Evolutionary conservation across 176 grass and related monocot genomes (phyloP).

Genomic region (Bothriochloa decipiens): DNA sequence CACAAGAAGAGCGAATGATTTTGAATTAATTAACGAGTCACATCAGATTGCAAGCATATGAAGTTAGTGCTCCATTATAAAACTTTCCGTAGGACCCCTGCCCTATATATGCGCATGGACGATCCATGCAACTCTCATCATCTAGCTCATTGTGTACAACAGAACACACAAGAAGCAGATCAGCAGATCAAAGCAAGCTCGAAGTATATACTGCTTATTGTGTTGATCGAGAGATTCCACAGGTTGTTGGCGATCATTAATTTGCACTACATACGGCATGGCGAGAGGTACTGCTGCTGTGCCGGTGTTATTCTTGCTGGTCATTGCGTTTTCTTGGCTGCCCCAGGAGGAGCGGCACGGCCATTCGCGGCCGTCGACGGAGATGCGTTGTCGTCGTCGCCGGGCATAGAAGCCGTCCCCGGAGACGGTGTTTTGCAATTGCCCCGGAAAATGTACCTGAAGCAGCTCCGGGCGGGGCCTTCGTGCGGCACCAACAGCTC

Average conservation of each 20-base stretch:
- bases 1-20: background rate
- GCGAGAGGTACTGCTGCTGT: background rate
- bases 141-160: background rate
- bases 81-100: background rate
- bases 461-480: constrained; percentile 26
- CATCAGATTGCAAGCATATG: background rate
- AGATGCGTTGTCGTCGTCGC: background rate
- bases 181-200: background rate
- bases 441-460: constrained; percentile 37
- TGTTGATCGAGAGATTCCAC: background rate
- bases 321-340: constrained; percentile 2
- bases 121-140: background rate
- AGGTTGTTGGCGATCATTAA: background rate
- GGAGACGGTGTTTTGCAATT: background rate
- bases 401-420: background rate
- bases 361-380: background rate
- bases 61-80: background rate
- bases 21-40: background rate
- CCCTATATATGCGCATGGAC: background rate
- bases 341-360: constrained; percentile 13
- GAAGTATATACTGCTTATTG: background rate
- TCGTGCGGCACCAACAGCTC: constrained; percentile 52
- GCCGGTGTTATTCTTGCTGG: background rate
- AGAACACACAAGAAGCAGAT: background rate
- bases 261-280: background rate